Percentiles rank a stretch among this genome's conserved stretches.
These are phyloP conservation scores for Discostella pseudostelligera DNA, from an alignment of 108 stramenopile species.

Conservation along the genomic window DNA sequence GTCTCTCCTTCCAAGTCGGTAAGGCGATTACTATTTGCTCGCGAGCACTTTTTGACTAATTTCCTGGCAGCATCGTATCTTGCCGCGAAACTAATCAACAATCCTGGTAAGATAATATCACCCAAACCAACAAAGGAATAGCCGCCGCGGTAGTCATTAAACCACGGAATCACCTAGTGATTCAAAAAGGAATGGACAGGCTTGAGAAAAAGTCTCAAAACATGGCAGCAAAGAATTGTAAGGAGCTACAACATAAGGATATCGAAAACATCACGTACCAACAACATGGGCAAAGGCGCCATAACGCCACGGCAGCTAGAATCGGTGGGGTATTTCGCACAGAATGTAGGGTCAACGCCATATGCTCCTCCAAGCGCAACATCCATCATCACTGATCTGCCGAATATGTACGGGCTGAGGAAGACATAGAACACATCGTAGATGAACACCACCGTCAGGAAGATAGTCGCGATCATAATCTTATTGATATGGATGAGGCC, in stretches of 20 bases:
- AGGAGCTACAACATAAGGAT: too few species aligned
- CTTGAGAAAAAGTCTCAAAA: too few species aligned
- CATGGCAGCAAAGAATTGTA: too few species aligned
- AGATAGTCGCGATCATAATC: conserved; percentile 77
- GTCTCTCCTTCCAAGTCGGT: conserved; percentile 24
- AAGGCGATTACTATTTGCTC: conserved; percentile 2
- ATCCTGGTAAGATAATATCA: conserved; percentile 86
- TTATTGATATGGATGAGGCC: conserved; percentile 72
- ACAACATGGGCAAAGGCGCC: conserved; percentile 88
- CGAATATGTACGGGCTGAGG: conserved; percentile 73
- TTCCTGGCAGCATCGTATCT: conserved; percentile 67
- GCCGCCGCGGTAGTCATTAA: conserved; percentile 84
- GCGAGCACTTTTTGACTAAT: conserved; percentile 26
- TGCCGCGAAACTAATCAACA: conserved; percentile 64
- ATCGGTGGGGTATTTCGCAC: conserved; percentile 89
- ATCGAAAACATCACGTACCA: conserved; percentile 19
- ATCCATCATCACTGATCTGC: conserved; percentile 84
- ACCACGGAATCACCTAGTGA: conserved; percentile 20
- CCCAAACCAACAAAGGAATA: conserved; percentile 87
- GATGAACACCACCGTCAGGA: conserved; percentile 75
- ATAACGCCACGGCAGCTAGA: conserved; percentile 63
- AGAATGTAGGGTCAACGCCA: conserved; percentile 63
- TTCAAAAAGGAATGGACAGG: too few species aligned
- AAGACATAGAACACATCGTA: conserved; percentile 97
- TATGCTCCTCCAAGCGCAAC: conserved; percentile 76